Base-by-base conservation (phyloP, 169 alveolate species). In the Cardiosporidium cionae region DNA sequence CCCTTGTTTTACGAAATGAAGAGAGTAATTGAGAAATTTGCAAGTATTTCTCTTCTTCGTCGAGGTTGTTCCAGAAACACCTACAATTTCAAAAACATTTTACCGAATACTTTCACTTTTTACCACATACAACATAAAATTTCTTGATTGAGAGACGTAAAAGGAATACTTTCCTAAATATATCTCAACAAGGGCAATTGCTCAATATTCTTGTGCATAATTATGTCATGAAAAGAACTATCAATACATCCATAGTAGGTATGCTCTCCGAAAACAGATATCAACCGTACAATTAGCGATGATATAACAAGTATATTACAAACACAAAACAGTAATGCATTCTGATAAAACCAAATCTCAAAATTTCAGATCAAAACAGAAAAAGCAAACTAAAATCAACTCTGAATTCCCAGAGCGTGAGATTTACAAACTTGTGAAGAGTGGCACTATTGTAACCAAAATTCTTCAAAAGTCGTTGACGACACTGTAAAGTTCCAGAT, bases 361-460 rank as follows among this genome's bases (percentile, higher is more conserved):
- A 3, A 5, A 7, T 3, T 3, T 28, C 58, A 28, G 3, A 32
- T 52, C 6, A n/a, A n/a, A n/a, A n/a, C n/a, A n/a, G n/a, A n/a
- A n/a, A n/a, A n/a, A n/a, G n/a, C n/a, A n/a, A n/a, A n/a, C n/a
- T n/a, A n/a, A n/a, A n/a, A n/a, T n/a, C n/a, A n/a, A n/a, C n/a
- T n/a, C n/a, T n/a, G n/a, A n/a, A n/a, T n/a, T n/a, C n/a, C n/a
- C n/a, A n/a, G n/a, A n/a, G n/a, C n/a, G n/a, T n/a, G n/a, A n/a
- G n/a, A n/a, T n/a, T n/a, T n/a, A n/a, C n/a, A n/a, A n/a, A 71
- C 78, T 71, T 78, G 75, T 89, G 94, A 31, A 89, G 78, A 33
- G 83, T 85, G 52, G 87, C 93, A 23, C 83, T 87, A 71, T 85
- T 84, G 81, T 76, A 79, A 31, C 92, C 92, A 33, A 90, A 73